Base-by-base conservation (phyloP, 2,329 filamentous ascomycete genomes). In the Chaetoscypha palmicola region DNA sequence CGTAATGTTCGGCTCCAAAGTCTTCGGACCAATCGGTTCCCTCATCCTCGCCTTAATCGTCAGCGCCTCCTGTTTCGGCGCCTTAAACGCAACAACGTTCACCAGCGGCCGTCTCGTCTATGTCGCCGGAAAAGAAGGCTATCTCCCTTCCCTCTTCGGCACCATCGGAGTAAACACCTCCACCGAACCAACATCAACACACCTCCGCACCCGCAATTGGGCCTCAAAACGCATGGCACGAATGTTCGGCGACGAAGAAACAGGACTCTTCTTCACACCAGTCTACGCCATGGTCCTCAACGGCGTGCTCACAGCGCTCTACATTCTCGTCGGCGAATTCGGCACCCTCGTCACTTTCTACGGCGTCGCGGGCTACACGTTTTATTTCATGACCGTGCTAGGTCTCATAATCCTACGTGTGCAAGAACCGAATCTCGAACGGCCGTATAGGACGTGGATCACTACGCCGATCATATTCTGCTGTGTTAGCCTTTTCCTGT, bases 391-490 rank as follows among this genome's bases (percentile, higher is more conserved):
- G 44, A 94, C 91, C 0, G 92, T 98, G 0, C 76, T 98, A 0
- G 92, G 92, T 0, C 73, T 98, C 38, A 96, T 98, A 50, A 77
- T 98, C 41, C 72, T 98, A 49, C 76, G 92, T 22, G 87, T 97
- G 22, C 77, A 77, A 50, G 92, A 98, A 64, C 92, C 92, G 3
- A 73, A 82, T 50, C 74, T 98, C 35, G 89, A 96, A 63, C 71
- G 92, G 20, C 91, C 92, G 1, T 98, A 98, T 66, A 83, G 81
- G 63, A 95, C 90, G 2, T 98, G 91, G 92, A 95, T 98, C 59
- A 84, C 83, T 1, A 98, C 92, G 2, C 92, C 92, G 9, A 91
- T 98, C 53, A 91, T 96, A 45, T 98, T 98, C 64, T 98, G 92
- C 74, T 98, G 92, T 61, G 92, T 98, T 30, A 94, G 87, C 62